Evolutionary conservation across 2,329 filamentous ascomycete genomes (phyloP).

Genomic region (Coniochaeta prunicola): DNA sequence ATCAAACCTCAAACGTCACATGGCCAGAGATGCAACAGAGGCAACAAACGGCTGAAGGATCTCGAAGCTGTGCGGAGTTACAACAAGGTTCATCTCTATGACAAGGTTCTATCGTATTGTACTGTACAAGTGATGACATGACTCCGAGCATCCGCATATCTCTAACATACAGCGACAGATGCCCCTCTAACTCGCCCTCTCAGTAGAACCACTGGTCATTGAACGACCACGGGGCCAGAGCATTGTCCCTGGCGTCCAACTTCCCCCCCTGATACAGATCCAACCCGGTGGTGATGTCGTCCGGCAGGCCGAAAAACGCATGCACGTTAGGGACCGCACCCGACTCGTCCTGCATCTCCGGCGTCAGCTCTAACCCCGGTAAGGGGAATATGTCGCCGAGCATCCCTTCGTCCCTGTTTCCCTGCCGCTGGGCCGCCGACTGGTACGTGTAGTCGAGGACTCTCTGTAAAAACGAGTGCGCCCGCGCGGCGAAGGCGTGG

Average conservation of each 20-base stretch:
- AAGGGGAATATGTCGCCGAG: not conserved
- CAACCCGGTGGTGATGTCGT: not conserved
- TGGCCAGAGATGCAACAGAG: too few species aligned
- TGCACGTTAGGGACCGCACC: not conserved
- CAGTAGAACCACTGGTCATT: not conserved
- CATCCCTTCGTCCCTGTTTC: not conserved
- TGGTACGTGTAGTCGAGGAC: not conserved
- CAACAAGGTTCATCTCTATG: too few species aligned
- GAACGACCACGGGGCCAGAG: not conserved
- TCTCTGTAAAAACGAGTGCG: slow-evolving; percentile 5
- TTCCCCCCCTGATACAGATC: not conserved
- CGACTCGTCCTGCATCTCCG: not conserved
- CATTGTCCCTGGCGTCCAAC: not conserved
- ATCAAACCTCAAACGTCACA: too few species aligned
- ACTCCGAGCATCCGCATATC: too few species aligned
- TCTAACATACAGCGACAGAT: not conserved
- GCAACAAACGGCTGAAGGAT: too few species aligned
- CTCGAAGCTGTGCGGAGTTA: too few species aligned
- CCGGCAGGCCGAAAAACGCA: not conserved
- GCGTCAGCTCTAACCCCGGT: not conserved
- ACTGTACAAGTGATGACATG: too few species aligned
- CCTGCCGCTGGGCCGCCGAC: not conserved
- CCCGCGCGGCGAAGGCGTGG: slow-evolving; percentile 5
- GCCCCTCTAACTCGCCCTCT: not conserved
- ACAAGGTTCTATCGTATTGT: too few species aligned